Evolutionary conservation across 768 basidiomycete species (phyloP).

Genomic region (Butyriboletus loyo): DNA sequence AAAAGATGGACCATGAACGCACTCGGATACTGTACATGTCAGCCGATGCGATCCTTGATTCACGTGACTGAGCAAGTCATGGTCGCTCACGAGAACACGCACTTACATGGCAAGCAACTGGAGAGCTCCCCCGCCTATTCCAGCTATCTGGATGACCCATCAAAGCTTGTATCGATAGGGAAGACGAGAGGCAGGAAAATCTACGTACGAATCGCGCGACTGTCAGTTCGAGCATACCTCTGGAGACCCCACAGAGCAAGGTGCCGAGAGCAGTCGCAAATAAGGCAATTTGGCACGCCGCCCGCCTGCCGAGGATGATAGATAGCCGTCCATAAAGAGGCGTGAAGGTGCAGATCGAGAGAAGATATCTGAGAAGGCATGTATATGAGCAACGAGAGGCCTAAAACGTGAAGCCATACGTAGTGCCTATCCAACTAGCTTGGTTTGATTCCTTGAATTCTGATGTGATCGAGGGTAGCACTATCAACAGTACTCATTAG

Average conservation of each 20-base stretch:
- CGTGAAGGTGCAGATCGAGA: slow-evolving; percentile 77
- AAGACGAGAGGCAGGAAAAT: neutral
- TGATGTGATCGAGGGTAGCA: slow-evolving; percentile 19
- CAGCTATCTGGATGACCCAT: slow-evolving; percentile 6
- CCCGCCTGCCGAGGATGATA: slow-evolving; percentile 66
- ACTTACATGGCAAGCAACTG: slow-evolving; percentile 12
- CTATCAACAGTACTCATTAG: slow-evolving; percentile 2
- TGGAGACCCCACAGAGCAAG: slow-evolving; percentile 62
- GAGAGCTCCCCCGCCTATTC: slow-evolving; percentile 11
- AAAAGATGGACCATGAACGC: neutral
- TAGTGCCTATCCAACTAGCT: slow-evolving; percentile 27
- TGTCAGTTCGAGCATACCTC: slow-evolving; percentile 65
- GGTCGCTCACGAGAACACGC: neutral
- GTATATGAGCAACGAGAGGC: neutral
- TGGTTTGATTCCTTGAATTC: slow-evolving; percentile 27
- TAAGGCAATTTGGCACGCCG: slow-evolving; percentile 64
- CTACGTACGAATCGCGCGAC: slow-evolving; percentile 61
- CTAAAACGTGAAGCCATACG: slow-evolving; percentile 7
- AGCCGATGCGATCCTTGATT: slow-evolving; percentile 9
- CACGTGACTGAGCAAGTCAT: neutral
- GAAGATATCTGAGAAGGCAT: slow-evolving; percentile 42
- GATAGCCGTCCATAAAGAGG: slow-evolving; percentile 76
- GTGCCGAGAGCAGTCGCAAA: slow-evolving; percentile 59
- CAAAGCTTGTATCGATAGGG: neutral
- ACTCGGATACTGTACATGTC: slow-evolving; percentile 14